Conservation (phyloP, 257 asterid species). For the Solanum habrochaites region DNA sequence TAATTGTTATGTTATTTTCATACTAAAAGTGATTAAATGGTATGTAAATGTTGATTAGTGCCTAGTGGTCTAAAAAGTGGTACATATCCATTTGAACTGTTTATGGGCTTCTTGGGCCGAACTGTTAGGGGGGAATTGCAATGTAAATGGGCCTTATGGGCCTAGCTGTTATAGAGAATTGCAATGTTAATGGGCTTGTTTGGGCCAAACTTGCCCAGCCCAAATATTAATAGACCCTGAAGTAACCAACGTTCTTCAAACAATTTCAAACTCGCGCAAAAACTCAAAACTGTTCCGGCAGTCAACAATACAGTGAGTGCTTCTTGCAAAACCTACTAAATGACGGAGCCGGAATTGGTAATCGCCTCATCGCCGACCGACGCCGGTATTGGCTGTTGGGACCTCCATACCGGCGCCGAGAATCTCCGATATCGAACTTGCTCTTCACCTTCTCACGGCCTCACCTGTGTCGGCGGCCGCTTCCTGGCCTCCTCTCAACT, state of each 20-base stretch:
- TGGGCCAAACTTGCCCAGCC: not conserved
- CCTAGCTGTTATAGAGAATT: not conserved
- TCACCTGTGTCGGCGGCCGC: slow-evolving; percentile 55
- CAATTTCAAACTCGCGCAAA: not conserved
- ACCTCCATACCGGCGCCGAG: slow-evolving; percentile 70
- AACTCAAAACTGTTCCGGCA: not conserved
- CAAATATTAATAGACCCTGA: not conserved
- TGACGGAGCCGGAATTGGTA: slow-evolving; percentile 52
- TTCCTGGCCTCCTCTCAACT: slow-evolving; percentile 74
- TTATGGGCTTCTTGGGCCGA: not conserved
- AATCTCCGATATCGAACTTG: slow-evolving; percentile 51
- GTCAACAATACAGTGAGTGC: not conserved
- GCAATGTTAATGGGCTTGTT: not conserved
- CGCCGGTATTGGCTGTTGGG: slow-evolving; percentile 88
- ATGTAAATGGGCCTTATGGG: not conserved
- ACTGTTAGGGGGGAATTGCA: not conserved
- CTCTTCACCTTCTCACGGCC: slow-evolving; percentile 75
- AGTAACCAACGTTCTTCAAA: not conserved
- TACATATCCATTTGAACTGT: not conserved
- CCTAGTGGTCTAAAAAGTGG: not conserved
- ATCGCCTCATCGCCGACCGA: slow-evolving; percentile 83
- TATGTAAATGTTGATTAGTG: not conserved
- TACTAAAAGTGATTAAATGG: not conserved
- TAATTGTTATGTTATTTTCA: not conserved
- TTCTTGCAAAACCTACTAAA: not conserved